Base-by-base conservation (phyloP, 2,329 filamentous ascomycete genomes). In the Aaosphaeria pasadenensis region DNA sequence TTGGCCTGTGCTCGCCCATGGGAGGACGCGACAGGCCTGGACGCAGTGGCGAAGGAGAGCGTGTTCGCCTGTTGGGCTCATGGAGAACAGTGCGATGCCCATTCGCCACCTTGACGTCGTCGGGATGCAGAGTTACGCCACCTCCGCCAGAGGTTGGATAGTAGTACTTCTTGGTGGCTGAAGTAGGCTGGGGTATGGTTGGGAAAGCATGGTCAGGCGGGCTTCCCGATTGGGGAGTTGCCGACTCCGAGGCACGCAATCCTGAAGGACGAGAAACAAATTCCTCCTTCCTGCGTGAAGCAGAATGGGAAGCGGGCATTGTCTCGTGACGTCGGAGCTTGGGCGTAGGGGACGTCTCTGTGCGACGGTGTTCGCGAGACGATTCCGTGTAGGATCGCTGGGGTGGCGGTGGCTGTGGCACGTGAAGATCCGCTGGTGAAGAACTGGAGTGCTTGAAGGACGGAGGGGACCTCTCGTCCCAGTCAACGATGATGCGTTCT, bases 241-340 rank as follows among this genome's bases (percentile, higher is more conserved):
- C 47, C 1, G 45, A 48, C 39, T 57, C 59, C n/a, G 64, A 54
- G 39, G 61, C 62, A 42, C 68, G 68, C 4, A 70, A 56, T 28
- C 52, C 57, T 6, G 69, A 69, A 5, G 60, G 49, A 48, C 57
- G 64, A 36, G 56, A 24, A 7, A 44, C 49, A 31, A 50, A 49
- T 11, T 56, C 45, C 6, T 62, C 55, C 44, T 66, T 64, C 46
- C 62, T 58, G 45, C 63, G 59, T n/a, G 62, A 55, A 32, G 60
- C 58, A 24, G 61, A 55, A 4, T 56, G 48, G 56, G 66, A 29
- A 49, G 46, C 44, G 4, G 68, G 74, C 74, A 74, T 74, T 1
- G 72, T 77, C 43, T 76, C 66, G 30, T 73, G 64, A 49, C 74
- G 73, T 43, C 60, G 67, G 40, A 75, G 60, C 33, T 48, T 49